A percentile compares a stretch with the other conserved stretches of the same genome.
Evolutionary conservation across 148 eudicot species (phyloP).

Genomic region (Nyssa sinensis): DNA sequence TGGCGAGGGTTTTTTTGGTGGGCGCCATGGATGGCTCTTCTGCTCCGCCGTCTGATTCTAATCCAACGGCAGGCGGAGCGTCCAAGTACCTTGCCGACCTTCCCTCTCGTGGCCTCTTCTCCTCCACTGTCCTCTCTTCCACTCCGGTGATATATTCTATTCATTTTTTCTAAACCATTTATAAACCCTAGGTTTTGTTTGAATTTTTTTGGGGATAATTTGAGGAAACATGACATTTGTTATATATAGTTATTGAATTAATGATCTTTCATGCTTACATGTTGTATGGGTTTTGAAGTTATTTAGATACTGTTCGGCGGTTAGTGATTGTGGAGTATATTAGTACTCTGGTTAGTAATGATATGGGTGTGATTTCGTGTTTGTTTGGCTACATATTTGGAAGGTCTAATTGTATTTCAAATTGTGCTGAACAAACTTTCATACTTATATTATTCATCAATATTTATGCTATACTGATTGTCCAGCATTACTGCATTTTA

Average conservation of each 20-base stretch:
- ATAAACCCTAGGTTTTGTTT: conserved; percentile 8
- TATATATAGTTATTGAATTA: not conserved
- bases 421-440: no score
- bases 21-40: conserved; percentile 40
- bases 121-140: conserved; percentile 62
- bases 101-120: conserved; percentile 83
- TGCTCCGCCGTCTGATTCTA: conserved; percentile 26
- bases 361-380: no score
- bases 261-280: no score
- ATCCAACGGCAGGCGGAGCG: conserved; percentile 31
- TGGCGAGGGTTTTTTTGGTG: not conserved
- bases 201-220: not conserved
- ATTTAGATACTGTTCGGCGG: not conserved
- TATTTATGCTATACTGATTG: not conserved
- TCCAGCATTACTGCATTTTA: not conserved
- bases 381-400: no score
- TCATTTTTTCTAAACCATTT: not conserved
- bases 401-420: no score
- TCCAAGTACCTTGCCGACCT: conserved; percentile 56
- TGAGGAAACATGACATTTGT: not conserved
- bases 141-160: conserved; percentile 46
- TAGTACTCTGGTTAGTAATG: no score
- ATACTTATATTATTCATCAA: not conserved
- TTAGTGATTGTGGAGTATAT: no score
- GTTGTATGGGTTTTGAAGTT: not conserved